A percentile compares a stretch with the other conserved stretches of the same genome.
phyloP scores from a whole-genome alignment of 2,329 filamentous ascomycete genomes.

The Phialophora expanda region DNA sequence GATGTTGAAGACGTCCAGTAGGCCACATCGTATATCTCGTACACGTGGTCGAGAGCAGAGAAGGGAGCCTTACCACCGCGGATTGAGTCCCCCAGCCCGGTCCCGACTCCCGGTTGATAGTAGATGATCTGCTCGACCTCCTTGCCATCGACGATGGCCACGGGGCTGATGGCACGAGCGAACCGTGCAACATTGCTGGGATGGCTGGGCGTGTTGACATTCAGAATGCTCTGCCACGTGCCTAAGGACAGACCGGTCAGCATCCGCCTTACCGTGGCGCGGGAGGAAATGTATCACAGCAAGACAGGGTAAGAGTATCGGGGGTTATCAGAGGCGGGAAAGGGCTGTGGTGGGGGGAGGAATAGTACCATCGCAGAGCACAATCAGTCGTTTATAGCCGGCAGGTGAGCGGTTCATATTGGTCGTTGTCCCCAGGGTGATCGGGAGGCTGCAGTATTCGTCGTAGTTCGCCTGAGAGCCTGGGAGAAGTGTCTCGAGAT shows the following conservation, averaged over 20 bases:
- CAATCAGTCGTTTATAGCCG: conserved; percentile 42
- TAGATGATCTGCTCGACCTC: conserved; percentile 46
- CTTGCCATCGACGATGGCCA: conserved; percentile 38
- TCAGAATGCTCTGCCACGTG: conserved; percentile 43
- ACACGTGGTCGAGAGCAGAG: background rate
- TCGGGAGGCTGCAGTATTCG: background rate
- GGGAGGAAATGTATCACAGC: background rate
- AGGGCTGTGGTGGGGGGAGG: background rate
- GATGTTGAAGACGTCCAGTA: background rate
- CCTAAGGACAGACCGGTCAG: conserved; percentile 29
- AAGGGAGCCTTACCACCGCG: conserved; percentile 29
- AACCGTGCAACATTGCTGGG: conserved; percentile 44
- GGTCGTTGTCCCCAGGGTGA: background rate
- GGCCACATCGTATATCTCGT: background rate
- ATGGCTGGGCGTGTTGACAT: conserved; percentile 38
- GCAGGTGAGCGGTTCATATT: conserved; percentile 20
- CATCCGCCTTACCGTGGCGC: background rate
- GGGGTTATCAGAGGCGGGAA: background rate
- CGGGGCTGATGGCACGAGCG: conserved; percentile 39
- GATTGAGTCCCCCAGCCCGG: conserved; percentile 34
- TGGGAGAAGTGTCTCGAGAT: background rate
- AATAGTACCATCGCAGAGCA: conserved; percentile 43
- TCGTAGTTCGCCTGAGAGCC: background rate
- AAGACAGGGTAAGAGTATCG: background rate
- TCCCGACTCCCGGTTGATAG: conserved; percentile 49